Percentiles rank a stretch among this genome's conserved stretches.
phyloP scores from a whole-genome alignment of 805 yeast genomes.

The Babjeviella inositovora region DNA sequence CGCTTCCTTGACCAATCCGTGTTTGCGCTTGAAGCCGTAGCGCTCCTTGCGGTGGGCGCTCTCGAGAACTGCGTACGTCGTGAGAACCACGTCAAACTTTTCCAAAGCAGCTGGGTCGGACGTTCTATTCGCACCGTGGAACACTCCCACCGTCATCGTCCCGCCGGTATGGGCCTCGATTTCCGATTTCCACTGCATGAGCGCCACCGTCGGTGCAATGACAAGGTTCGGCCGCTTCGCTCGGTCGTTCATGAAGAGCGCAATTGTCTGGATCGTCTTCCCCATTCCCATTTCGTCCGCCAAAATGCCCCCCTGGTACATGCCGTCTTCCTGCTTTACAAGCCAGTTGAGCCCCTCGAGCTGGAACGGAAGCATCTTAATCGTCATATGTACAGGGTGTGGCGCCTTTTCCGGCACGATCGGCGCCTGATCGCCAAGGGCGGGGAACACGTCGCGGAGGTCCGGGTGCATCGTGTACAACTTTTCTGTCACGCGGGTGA shows the following conservation, averaged over 20 bases:
- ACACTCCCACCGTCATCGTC: slow-evolving; percentile 49
- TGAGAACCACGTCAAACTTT: slow-evolving; percentile 65
- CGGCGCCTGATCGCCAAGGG: slow-evolving; percentile 27
- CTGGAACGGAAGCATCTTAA: slow-evolving; percentile 77
- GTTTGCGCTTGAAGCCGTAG: slow-evolving; percentile 69
- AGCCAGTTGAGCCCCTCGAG: slow-evolving; percentile 90
- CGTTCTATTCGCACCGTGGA: slow-evolving; percentile 77
- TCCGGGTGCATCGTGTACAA: slow-evolving; percentile 71
- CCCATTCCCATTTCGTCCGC: slow-evolving; percentile 99
- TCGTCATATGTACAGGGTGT: slow-evolving; percentile 70
- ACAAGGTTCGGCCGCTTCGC: slow-evolving; percentile 66
- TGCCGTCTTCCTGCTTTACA: slow-evolving; percentile 60
- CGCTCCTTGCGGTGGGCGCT: slow-evolving; percentile 70
- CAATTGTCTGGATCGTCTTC: slow-evolving; percentile 92
- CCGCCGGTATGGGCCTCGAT: slow-evolving; percentile 75
- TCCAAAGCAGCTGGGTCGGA: slow-evolving; percentile 35
- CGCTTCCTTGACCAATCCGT: slow-evolving; percentile 53
- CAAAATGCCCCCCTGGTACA: slow-evolving; percentile 76
- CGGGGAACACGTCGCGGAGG: slow-evolving; percentile 54
- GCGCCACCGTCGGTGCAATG: slow-evolving; percentile 96
- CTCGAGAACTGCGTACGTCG: slow-evolving; percentile 88
- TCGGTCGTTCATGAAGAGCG: slow-evolving; percentile 59
- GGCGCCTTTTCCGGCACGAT: slow-evolving; percentile 37
- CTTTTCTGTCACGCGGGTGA: slow-evolving; percentile 50
- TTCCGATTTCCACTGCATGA: slow-evolving; percentile 96